Percentiles rank a stretch among this genome's conserved stretches.
Evolutionary conservation across 2,329 filamentous ascomycete species (phyloP).

Genomic region (Proliferodiscus dingleyae): DNA sequence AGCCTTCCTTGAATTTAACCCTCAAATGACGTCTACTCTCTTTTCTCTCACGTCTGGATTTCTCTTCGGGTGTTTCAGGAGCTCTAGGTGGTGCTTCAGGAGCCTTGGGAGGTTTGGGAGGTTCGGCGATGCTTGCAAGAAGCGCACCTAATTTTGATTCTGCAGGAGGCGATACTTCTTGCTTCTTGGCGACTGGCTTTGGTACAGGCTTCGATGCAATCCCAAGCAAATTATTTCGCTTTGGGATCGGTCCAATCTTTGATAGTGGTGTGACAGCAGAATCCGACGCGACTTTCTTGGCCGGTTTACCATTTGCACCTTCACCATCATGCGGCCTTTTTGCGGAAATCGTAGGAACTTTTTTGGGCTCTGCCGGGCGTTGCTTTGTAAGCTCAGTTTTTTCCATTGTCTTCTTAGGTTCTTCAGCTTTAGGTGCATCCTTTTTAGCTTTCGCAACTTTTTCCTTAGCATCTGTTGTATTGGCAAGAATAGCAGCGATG

Average conservation of each 20-base stretch:
- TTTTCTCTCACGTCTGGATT: conserved; percentile 63
- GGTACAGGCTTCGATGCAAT: conserved; percentile 21
- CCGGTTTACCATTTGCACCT: conserved; percentile 25
- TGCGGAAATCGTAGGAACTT: conserved; percentile 13
- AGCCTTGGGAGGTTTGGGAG: conserved; percentile 29
- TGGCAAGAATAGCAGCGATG: conserved; percentile 51
- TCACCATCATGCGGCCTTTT: conserved; percentile 32
- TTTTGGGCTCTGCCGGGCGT: conserved; percentile 17
- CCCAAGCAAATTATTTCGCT: conserved; percentile 27
- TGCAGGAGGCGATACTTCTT: conserved; percentile 28
- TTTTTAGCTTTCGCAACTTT: conserved; percentile 40
- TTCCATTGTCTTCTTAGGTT: conserved; percentile 24
- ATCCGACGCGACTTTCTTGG: conserved; percentile 31
- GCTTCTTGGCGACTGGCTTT: conserved; percentile 33
- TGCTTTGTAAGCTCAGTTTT: conserved; percentile 23
- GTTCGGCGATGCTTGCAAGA: conserved; percentile 31
- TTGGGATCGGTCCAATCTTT: conserved; percentile 25
- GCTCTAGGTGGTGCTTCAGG: conserved; percentile 25
- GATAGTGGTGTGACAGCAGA: conserved; percentile 22
- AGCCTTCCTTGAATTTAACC: conserved; percentile 66
- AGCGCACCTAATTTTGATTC: conserved; percentile 31
- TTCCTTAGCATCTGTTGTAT: conserved; percentile 29
- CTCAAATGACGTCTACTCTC: conserved; percentile 65
- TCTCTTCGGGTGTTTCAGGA: conserved; percentile 64
- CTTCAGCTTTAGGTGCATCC: conserved; percentile 28